A percentile compares a stretch with the other conserved stretches of the same genome.
Evolutionary conservation across 1,284 basidiomycete genomes (phyloP).

Genomic region (Heimioporus retisporus): DNA sequence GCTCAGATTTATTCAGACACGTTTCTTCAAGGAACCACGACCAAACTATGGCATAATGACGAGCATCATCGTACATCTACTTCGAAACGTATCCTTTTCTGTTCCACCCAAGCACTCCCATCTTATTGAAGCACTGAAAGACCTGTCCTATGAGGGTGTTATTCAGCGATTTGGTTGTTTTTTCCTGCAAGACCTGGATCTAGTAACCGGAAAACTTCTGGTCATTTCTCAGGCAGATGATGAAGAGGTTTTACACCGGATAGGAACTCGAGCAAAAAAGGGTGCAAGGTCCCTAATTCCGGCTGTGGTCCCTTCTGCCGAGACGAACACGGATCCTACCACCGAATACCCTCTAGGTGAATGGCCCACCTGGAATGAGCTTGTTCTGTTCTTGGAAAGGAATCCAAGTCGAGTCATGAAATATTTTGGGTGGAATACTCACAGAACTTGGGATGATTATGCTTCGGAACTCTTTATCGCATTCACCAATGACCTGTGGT

Average conservation of each 20-base stretch:
- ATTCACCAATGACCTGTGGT: slow-evolving; percentile 21
- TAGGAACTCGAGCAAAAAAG: not conserved
- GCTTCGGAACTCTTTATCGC: slow-evolving; percentile 14
- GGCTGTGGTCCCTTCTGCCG: not conserved
- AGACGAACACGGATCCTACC: slow-evolving; percentile 2
- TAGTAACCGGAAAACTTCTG: slow-evolving; percentile 3
- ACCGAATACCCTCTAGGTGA: slow-evolving; percentile 14
- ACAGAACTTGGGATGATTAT: slow-evolving; percentile 4
- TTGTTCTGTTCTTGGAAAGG: not conserved
- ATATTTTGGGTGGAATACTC: no score
- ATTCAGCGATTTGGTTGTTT: slow-evolving; percentile 16
- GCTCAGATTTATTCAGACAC: slow-evolving; percentile 7
- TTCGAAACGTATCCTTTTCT: slow-evolving; percentile 13
- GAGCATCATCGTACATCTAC: slow-evolving; percentile 14
- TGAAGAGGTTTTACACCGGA: not conserved
- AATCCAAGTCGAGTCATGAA: not conserved
- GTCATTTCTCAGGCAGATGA: not conserved
- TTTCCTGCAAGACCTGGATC: slow-evolving; percentile 23
- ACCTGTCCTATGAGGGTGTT: slow-evolving; percentile 9
- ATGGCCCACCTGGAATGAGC: slow-evolving; percentile 14
- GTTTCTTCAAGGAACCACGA: slow-evolving; percentile 13
- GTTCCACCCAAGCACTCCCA: slow-evolving; percentile 8
- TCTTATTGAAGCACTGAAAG: slow-evolving; percentile 4
- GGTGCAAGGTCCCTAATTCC: no score
- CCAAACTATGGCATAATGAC: slow-evolving; percentile 16